A percentile compares a stretch with the other conserved stretches of the same genome.
phyloP scores from a whole-genome alignment of 805 yeast genomes.

The Priceomyces fermenticarens region DNA sequence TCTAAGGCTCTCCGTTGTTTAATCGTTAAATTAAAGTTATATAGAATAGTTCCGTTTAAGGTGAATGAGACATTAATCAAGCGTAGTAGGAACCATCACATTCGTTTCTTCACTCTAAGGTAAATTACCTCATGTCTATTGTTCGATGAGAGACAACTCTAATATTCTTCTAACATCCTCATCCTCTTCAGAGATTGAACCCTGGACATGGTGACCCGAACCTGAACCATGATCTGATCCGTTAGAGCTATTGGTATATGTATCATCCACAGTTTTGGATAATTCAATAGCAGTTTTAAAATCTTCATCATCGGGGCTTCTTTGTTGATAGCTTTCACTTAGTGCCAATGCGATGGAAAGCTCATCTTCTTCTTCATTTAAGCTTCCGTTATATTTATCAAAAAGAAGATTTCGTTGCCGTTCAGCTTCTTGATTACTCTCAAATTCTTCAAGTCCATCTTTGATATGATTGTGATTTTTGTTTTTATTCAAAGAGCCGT shows the following conservation, averaged over 20 bases:
- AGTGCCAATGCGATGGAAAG: slow-evolving; percentile 42
- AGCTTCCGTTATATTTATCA: slow-evolving; percentile 47
- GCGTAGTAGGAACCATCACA: no score
- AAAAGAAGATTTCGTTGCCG: slow-evolving; percentile 24
- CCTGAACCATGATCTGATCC: no score
- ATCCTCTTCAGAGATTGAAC: slow-evolving; percentile 9
- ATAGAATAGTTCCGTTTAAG: no score
- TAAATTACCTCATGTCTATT: neutral
- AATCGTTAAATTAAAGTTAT: no score
- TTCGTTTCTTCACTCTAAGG: no score
- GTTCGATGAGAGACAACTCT: slow-evolving; percentile 14
- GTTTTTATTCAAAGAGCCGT: slow-evolving; percentile 21
- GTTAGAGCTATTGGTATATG: no score
- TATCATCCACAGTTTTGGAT: slow-evolving; percentile 6
- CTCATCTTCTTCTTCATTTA: slow-evolving; percentile 36
- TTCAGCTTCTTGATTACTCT: slow-evolving; percentile 21
- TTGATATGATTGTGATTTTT: slow-evolving; percentile 21
- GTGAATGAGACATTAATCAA: no score
- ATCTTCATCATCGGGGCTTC: slow-evolving; percentile 24
- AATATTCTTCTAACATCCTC: slow-evolving; percentile 15
- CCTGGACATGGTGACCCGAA: neutral
- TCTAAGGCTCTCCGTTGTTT: no score
- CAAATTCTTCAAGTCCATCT: slow-evolving; percentile 37
- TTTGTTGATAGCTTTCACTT: slow-evolving; percentile 23
- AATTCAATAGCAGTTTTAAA: slow-evolving; percentile 21